Evolutionary conservation across 768 basidiomycete genomes (phyloP), one percentile per base, ranked within the genome.

Genomic region (Rhizopogon salebrosus): DNA sequence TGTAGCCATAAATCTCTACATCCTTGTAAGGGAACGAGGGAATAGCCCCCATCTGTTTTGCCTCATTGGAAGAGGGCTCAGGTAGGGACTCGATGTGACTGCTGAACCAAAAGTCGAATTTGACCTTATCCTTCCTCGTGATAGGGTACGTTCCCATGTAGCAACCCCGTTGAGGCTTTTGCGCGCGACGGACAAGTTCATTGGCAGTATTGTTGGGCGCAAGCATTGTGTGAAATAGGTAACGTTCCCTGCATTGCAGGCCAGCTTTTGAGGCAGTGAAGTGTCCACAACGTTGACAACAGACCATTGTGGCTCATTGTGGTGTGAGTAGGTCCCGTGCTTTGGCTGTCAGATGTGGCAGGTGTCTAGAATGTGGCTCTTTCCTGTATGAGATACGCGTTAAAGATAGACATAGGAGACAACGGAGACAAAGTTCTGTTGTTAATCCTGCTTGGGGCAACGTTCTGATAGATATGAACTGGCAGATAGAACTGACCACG

Each of bases 1-100:
- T 77, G 51, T 77, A 67, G 6, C 72, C 75, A 22, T 57, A 69
- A 14, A 67, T 42, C 41, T 58, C 59, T 14, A 59, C 60, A 11
- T 67, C 60, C 45, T 38, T 56, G 61, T 65, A 69, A 0, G 66
- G 67, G 48, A 67, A 62, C 13, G 60, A 57, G 53, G 67, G 67
- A 31, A 78, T 59, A 53, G 79, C 63, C 6, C 64, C 70, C n/a
- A 67, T 24, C 36, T 46, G 51, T 13, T 57, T 4, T 41, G 27
- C 37, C 6, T 56, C 57, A 55, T 57, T 55, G 23, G 65, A 59
- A 41, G 49, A 20, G 48, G 54, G 45, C 13, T 46, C 29, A 34
- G 29, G 45, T 9, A 46, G 45, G 8, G 20, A 20, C 11, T 16
- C 8, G 3, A 22, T 31, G 2, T 16, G 29, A 22, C 8, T 34